Evolutionary conservation across 345 rosid genomes (phyloP), one percentile per base, ranked within the genome.

Genomic region (Aquilaria yunnanensis): DNA sequence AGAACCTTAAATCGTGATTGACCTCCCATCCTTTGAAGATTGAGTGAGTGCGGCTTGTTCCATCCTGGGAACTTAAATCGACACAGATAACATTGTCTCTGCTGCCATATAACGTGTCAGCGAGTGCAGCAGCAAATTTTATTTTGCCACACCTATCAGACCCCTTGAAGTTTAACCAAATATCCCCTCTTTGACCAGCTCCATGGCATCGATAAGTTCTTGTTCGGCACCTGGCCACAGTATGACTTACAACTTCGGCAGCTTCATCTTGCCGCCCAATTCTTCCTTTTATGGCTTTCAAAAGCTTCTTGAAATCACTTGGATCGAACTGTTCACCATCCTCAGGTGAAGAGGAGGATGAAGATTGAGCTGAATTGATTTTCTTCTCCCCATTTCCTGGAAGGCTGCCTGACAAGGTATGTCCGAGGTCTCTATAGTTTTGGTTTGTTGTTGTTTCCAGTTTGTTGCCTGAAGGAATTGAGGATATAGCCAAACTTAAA

Each of bases 221-320:
- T 51, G 66, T 47, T 61, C 63, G 70, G 67, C 71, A 23, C 9
- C 34, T 62, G 49, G 70, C 32, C 58, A 85, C 60, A 0, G 72
- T 66, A 57, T 69, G 65, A 61, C 89, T 73, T 29, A 89, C 77
- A 54, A 74, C 61, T 46, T 68, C 54, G 67, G 84, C 74, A 29
- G 91, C 96, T 66, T 84, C 90, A 32, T 73, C 77, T 74, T 89
- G 96, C 75, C 89, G 76, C 53, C 77, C 75, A 56, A 89, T 67
- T 64, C 66, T 80, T 59, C 80, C 74, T 2, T 64, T 70, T 54
- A 89, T 73, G 67, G 77, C 87, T 62, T 56, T 61, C 55, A 68
- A 80, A 43, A 89, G 73, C 70, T 10, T 64, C 84, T 86, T 89
- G 73, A 70, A 77, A 62, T 82, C 74, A 61, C 66, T 66, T 41